Evolutionary conservation across 2,329 filamentous ascomycete species (phyloP).

Genomic region (Fusarium hostae): DNA sequence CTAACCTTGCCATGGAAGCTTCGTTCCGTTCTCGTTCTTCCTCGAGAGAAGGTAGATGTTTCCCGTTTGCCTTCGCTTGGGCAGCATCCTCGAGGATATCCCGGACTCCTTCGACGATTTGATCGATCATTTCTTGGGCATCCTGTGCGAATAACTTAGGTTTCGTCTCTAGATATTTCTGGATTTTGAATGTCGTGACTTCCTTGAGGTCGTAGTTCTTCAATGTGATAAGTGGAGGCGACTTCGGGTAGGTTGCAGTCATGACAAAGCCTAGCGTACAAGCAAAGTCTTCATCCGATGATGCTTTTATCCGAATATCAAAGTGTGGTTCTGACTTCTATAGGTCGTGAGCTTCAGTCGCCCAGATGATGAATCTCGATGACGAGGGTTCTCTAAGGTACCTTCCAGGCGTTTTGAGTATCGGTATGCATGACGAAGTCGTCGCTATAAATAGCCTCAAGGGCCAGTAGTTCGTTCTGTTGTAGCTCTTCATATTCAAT

Average conservation of each 20-base stretch:
- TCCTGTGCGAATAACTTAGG: slow-evolving; percentile 64
- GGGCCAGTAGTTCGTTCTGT: slow-evolving; percentile 84
- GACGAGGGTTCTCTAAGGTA: slow-evolving; percentile 51
- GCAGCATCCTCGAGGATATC: slow-evolving; percentile 89
- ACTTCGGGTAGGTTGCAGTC: slow-evolving; percentile 91
- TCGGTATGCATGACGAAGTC: slow-evolving; percentile 82
- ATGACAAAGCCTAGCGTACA: slow-evolving; percentile 81
- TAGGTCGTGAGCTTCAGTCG: slow-evolving; percentile 36
- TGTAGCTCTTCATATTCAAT: slow-evolving; percentile 85
- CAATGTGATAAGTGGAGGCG: slow-evolving; percentile 76
- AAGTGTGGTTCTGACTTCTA: slow-evolving; percentile 86
- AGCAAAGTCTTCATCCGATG: slow-evolving; percentile 76
- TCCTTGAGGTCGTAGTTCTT: slow-evolving; percentile 75
- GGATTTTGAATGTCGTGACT: slow-evolving; percentile 76
- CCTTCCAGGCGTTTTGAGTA: slow-evolving; percentile 85
- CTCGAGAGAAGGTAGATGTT: slow-evolving; percentile 84
- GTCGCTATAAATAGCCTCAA: slow-evolving; percentile 89
- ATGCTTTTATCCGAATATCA: slow-evolving; percentile 80
- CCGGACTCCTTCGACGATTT: slow-evolving; percentile 75
- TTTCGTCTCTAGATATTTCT: slow-evolving; percentile 69
- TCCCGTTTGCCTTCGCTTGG: slow-evolving; percentile 76
- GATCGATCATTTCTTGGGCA: slow-evolving; percentile 70
- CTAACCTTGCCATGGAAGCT: slow-evolving; percentile 72
- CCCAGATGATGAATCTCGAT: slow-evolving; percentile 6
- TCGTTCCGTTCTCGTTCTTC: slow-evolving; percentile 89